Conservation (phyloP, 768 basidiomycete species). For the Tephrocybe sp. region DNA sequence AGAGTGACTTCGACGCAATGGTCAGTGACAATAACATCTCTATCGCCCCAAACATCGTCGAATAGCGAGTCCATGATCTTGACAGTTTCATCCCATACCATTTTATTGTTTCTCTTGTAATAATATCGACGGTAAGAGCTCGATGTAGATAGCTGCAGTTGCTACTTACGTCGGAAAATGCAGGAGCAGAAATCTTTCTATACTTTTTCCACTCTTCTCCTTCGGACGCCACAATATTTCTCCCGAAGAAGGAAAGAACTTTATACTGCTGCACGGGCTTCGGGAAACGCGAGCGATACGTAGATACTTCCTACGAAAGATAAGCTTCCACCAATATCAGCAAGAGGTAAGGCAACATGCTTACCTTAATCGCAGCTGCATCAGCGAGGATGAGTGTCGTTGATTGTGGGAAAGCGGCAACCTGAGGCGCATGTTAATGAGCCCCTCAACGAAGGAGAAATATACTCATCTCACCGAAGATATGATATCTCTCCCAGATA, state of each 20-base stretch:
- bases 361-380: conserved; percentile 38
- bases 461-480: conserved; percentile 26
- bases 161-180: conserved; percentile 57
- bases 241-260: conserved; percentile 50
- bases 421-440: conserved; percentile 12
- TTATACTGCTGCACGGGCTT: conserved; percentile 52
- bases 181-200: conserved; percentile 61
- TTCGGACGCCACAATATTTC: conserved; percentile 65
- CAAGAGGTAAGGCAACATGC: conserved; percentile 9
- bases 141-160: not conserved
- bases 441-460: not conserved
- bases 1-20: conserved; percentile 54
- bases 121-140: not conserved
- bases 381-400: conserved; percentile 34
- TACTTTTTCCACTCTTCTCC: conserved; percentile 67
- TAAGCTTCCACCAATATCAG: not conserved
- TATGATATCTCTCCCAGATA: conserved; percentile 35
- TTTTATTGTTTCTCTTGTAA: conserved; percentile 41
- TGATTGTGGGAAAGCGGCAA: conserved; percentile 24
- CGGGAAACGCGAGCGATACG: conserved; percentile 50
- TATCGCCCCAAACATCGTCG: conserved; percentile 46
- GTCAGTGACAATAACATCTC: conserved; percentile 38
- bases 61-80: conserved; percentile 44
- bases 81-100: conserved; percentile 49
- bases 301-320: conserved; percentile 45